Evolutionary conservation across 2,329 filamentous ascomycete genomes (phyloP), one percentile per base, ranked within the genome.

Genomic region (Fusarium mundagurra): DNA sequence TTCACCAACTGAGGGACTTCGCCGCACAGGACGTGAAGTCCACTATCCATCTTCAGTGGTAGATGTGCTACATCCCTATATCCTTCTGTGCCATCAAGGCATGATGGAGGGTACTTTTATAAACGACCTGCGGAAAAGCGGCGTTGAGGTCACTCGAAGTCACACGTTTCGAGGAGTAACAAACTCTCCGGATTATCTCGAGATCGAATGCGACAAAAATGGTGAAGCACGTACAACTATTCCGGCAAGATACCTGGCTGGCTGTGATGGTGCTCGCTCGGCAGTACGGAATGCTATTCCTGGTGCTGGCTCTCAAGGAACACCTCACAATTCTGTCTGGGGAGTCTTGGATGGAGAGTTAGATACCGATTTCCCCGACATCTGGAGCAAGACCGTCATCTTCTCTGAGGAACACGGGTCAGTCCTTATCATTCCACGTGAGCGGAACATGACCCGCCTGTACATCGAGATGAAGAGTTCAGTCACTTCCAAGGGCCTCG

Each of bases 61-160:
- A 58, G 88, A 90, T 76, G 86, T 90, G 13, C 77, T 89, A 48
- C 86, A 89, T 69, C 86, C 87, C 10, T 90, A 88, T 66, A 88
- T 90, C 67, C 82, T 90, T 65, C 83, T 90, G 27, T 87, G 88
- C 16, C 92, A 94, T 78, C 92, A 94, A 81, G 92, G 92, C 50
- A 93, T 94, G 88, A 88, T 94, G 1, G 92, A 94, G 81, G 88
- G 89, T 45, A 81, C 92, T 3, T 90, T 94, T 75, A 88, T 93
- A 51, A 86, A 92, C 11, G 92, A 94, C 77, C 85, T 94, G 80
- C 84, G 85, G 69, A 88, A 90, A 75, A 87, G 92, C 48, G 91
- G 91, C 17, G 84, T 90, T 22, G 85, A 88, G 47, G 91, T 94
- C 92, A 70, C 92, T 89, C 76, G 91, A 88, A 17, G 86, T 87